Conservation (phyloP, 345 rosid genomes). For the Lepidium sativum region DNA sequence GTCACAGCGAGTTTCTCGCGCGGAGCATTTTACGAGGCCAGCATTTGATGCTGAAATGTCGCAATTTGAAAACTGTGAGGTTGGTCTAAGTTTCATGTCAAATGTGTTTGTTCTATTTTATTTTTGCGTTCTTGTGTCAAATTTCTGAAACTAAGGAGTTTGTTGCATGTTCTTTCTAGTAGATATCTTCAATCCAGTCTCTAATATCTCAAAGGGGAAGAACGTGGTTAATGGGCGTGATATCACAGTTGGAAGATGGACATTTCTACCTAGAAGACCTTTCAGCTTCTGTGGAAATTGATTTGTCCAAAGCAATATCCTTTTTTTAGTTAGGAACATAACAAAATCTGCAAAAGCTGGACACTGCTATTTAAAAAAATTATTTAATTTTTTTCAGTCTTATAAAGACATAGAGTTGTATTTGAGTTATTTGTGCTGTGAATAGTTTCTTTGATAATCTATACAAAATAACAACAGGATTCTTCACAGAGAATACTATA, state of each 20-base stretch:
- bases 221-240: constrained; percentile 94
- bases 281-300: constrained; percentile 84
- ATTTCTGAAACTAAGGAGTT: background rate
- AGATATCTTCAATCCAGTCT: constrained; percentile 86
- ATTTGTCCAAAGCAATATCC: constrained; percentile 95
- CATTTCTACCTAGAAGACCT: constrained; percentile 93
- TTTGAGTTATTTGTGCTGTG: background rate
- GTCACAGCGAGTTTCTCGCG: constrained; percentile 76
- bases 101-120: background rate
- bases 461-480: constrained; percentile 83
- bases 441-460: constrained; percentile 43
- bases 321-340: constrained; percentile 23
- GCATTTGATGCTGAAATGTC: constrained; percentile 61
- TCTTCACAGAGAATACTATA: constrained; percentile 84
- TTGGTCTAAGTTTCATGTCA: constrained; percentile 4
- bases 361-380: background rate
- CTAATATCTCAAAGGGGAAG: constrained; percentile 61
- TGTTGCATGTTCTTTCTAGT: constrained; percentile 9
- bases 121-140: background rate
- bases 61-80: constrained; percentile 64
- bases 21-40: constrained; percentile 64
- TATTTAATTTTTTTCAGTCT: background rate
- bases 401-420: background rate
- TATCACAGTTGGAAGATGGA: constrained; percentile 95
- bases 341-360: background rate